Evolutionary conservation across 2,329 filamentous ascomycete species (phyloP).

Genomic region (Dothistroma septosporum): DNA sequence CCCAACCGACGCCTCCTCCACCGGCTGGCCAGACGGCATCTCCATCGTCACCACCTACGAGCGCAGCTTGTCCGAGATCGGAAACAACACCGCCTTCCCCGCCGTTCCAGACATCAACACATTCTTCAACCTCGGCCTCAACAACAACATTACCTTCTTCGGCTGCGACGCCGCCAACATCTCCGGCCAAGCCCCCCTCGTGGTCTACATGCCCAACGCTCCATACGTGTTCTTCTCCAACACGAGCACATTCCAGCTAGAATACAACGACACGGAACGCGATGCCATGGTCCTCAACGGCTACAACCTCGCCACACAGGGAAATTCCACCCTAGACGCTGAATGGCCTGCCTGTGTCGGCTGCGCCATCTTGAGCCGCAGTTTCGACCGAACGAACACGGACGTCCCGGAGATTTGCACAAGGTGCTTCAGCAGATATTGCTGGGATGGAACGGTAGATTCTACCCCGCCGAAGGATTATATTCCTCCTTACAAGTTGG

Average conservation of each 20-base stretch:
- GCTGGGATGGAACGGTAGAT: slow-evolving; percentile 78
- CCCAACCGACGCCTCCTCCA: slow-evolving; percentile 33
- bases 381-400: slow-evolving; percentile 66
- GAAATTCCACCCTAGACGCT: slow-evolving; percentile 68
- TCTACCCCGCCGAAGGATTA: slow-evolving; percentile 23
- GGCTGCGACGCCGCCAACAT: slow-evolving; percentile 67
- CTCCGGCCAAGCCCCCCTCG: slow-evolving; percentile 58
- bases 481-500: slow-evolving; percentile 28
- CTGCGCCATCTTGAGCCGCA: slow-evolving; percentile 78
- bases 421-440: slow-evolving; percentile 75
- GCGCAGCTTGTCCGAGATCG: slow-evolving; percentile 56
- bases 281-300: slow-evolving; percentile 83
- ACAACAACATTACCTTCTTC: slow-evolving; percentile 69
- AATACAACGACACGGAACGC: slow-evolving; percentile 62
- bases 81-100: slow-evolving; percentile 69
- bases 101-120: slow-evolving; percentile 69
- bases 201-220: slow-evolving; percentile 77
- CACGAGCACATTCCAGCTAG: slow-evolving; percentile 68
- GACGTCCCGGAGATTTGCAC: slow-evolving; percentile 66
- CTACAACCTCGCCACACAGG: slow-evolving; percentile 76
- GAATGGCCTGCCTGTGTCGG: slow-evolving; percentile 81
- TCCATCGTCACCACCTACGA: slow-evolving; percentile 69
- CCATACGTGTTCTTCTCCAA: slow-evolving; percentile 70
- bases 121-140: slow-evolving; percentile 72
- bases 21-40: slow-evolving; percentile 73